Percentiles rank a stretch among this genome's conserved stretches.
Evolutionary conservation across 257 asterid species (phyloP).

Genomic region (Penstemon davidsonii): DNA sequence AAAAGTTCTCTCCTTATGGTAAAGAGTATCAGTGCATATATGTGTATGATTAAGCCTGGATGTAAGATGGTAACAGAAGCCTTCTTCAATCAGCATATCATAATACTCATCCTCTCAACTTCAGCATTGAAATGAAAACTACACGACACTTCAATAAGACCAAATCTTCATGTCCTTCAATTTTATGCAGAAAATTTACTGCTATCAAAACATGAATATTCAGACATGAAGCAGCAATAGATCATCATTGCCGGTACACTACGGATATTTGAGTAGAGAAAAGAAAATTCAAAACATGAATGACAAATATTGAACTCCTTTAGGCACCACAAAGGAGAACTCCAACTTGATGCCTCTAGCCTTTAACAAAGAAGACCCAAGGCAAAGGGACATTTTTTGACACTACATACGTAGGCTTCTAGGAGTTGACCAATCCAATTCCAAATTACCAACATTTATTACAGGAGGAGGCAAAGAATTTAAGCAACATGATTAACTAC

Average conservation of each 20-base stretch:
- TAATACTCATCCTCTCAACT: neutral
- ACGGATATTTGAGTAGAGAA: constrained; percentile 6
- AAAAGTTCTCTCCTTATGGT: neutral
- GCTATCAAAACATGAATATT: neutral
- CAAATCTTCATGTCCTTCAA: neutral
- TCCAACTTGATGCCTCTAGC: neutral
- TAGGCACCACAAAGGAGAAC: neutral
- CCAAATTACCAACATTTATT: neutral
- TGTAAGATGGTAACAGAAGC: neutral
- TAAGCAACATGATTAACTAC: neutral
- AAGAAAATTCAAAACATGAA: too few species aligned
- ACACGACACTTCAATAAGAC: neutral
- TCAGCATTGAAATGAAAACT: neutral
- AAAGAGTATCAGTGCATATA: neutral
- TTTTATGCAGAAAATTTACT: constrained; percentile 1
- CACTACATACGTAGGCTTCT: neutral
- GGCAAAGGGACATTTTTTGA: neutral
- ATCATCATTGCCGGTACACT: constrained; percentile 5
- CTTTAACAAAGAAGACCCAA: constrained; percentile 1
- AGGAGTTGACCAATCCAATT: neutral
- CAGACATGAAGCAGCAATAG: constrained; percentile 10
- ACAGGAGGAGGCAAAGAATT: neutral
- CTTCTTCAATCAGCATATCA: neutral
- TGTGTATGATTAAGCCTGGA: neutral
- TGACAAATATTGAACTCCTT: constrained; percentile 9